Evolutionary conservation across 2,329 filamentous ascomycete species (phyloP), one percentile per base, ranked within the genome.

Genomic region (Penicillium olsonii): DNA sequence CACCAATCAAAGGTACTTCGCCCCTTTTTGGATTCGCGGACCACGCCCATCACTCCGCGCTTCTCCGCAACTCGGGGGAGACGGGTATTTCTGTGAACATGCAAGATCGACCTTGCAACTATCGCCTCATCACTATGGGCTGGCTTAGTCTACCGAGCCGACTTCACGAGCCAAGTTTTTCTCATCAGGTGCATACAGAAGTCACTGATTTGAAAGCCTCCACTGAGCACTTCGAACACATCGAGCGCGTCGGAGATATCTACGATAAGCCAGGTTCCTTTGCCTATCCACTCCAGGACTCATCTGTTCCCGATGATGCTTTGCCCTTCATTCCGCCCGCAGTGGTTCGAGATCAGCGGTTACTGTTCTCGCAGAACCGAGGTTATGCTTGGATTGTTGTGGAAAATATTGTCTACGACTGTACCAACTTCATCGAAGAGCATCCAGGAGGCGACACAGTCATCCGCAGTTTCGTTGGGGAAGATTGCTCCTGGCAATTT

Each of bases 401-500:
- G 3, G 60, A 69, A 50, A 45, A 58, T 27, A 53, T 67, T 27
- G 59, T 69, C 34, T 64, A 64, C 37, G 64, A 70, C 47, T 65
- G 60, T 52, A 61, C 62, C 3, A 54, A 58, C 1, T 67, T 64
- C 48, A 43, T 60, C 26, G 14, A 44, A 7, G 45, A 62, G 12
- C 67, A 70, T 47, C 68, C 67, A 0, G 67, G 65, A 9, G 63
- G 65, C 1, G 49, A 60, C 11, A 50, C 55, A 10, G 61, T 68
- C 22, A 65, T 70, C 9, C 39, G 50, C 24, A 62, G 55, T 27
- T 69, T 69, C 42, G 50, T 52, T 5, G 64, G 66, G 0, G 51
- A 64, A 40, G 66, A 70, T 41, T 69, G 66, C 40, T 62, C 59
- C 1, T 69, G 64, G 65, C 66, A 67, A 43, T 68, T 67, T 49